Evolutionary conservation across 2,329 filamentous ascomycete genomes (phyloP).

Genomic region (Mycosphaerella arachidis): DNA sequence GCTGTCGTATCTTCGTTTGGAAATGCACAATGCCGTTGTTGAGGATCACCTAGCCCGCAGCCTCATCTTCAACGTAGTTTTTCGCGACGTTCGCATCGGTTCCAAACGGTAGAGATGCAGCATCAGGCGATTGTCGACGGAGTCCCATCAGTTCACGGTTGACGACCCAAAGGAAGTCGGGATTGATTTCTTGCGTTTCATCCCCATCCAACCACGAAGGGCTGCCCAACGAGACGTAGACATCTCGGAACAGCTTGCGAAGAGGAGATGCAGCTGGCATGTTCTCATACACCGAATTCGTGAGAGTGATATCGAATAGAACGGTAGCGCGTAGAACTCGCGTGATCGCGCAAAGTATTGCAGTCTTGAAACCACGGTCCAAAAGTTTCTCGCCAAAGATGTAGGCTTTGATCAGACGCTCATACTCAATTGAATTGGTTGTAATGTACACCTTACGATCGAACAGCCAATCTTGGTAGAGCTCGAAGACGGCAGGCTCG

Average conservation of each 20-base stretch:
- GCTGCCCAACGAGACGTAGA: constrained; percentile 4
- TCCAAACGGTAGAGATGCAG: neutral
- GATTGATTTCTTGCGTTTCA: neutral
- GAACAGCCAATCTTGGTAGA: constrained; percentile 22
- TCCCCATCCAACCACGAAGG: neutral
- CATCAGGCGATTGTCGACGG: neutral
- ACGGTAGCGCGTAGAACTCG: neutral
- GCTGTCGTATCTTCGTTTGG: neutral
- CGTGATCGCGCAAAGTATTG: constrained; percentile 17
- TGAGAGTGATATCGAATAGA: constrained; percentile 3
- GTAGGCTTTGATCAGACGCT: constrained; percentile 15
- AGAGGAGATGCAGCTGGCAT: constrained; percentile 11
- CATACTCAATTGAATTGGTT: neutral
- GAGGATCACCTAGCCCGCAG: neutral
- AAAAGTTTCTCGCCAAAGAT: constrained; percentile 25
- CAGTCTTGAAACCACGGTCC: constrained; percentile 25
- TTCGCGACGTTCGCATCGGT: neutral
- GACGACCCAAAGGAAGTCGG: neutral
- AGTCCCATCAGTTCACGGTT: neutral
- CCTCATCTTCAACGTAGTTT: neutral
- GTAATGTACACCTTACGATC: neutral
- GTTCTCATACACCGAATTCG: constrained; percentile 14
- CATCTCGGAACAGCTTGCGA: constrained; percentile 17
- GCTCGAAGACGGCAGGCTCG: constrained; percentile 7
- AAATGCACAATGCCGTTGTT: neutral